Base-by-base conservation (phyloP, 495 filamentous ascomycete genomes). In the Penicillium tannophilum region DNA sequence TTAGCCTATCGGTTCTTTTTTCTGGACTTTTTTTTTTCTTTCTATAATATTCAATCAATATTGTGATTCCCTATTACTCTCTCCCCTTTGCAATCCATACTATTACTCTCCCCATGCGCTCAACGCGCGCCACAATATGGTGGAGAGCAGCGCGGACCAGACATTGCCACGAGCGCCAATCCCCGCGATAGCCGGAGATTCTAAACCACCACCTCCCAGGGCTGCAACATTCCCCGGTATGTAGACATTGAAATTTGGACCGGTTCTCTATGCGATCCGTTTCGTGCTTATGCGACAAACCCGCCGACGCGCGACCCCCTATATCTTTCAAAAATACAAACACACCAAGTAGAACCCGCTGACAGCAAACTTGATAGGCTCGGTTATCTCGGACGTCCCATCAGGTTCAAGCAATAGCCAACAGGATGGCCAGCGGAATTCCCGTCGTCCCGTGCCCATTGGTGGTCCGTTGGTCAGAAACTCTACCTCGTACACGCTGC, bases 341-440 rank as follows among this genome's bases (percentile, higher is more conserved):
- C 6, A 35, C 8, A 54, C n/a, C 48, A 35, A 50, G n/a, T 30
- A 44, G 33, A 44, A 39, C 39, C 16, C 41, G 14, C 47, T 41
- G 55, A 30, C 50, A 57, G 61, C 44, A 66, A 39, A 10, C 11
- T 28, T 55, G 26, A 54, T 54, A 78, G 75, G 63, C 23, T 72
- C 72, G 46, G 62, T 55, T 41, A 52, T 62, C 12, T 76, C 74
- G 44, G 74, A 76, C 44, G 61, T 68, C 56, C 69, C 70, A 24
- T 77, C 74, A 7, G 69, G 64, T n/a, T 77, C 74, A 10, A 73
- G 66, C 45, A 66, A 63, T 12, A 69, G 70, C 54, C 68, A 64
- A 20, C 73, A 69, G 36, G 69, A 74, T 70, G 65, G 52, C n/a
- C 72, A 65, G 44, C 65, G 64, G 33, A 66, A 62, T 45, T 30